These are phyloP conservation scores for Suillus plorans DNA, from an alignment of 768 basidiomycete genomes.

Conservation along the genomic window DNA sequence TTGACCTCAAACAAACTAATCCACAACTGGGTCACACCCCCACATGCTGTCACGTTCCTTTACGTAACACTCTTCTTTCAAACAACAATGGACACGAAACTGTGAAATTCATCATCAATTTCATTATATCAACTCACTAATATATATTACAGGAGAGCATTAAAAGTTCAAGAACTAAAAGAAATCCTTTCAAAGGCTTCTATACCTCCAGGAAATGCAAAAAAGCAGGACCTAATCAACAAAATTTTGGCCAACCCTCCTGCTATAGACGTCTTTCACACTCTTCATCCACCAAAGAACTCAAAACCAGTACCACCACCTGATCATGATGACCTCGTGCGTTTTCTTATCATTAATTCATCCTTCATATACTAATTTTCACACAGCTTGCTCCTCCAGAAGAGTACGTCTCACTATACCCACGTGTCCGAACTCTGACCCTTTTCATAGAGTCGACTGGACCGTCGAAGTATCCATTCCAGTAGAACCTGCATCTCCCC, in stretches of 20 bases:
- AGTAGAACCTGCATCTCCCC: conserved; percentile 12
- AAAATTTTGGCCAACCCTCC: conserved; percentile 53
- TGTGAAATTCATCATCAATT: conserved; percentile 24
- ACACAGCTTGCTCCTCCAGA: conserved; percentile 32
- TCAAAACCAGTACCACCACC: conserved; percentile 16
- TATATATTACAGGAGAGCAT: conserved; percentile 43
- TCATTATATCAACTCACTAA: conserved; percentile 3
- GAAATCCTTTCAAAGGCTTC: conserved; percentile 56
- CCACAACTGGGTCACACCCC: conserved; percentile 14
- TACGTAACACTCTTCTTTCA: conserved; percentile 20
- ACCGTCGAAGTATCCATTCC: conserved; percentile 30
- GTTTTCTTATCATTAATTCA: neutral
- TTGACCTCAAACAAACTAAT: conserved; percentile 26
- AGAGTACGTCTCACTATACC: conserved; percentile 21
- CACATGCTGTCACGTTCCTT: conserved; percentile 9
- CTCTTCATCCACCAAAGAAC: conserved; percentile 29
- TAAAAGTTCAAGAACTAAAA: conserved; percentile 73
- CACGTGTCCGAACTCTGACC: conserved; percentile 10
- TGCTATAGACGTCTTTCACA: conserved; percentile 52
- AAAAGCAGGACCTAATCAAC: conserved; percentile 66
- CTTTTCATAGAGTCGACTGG: conserved; percentile 42
- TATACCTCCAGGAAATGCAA: conserved; percentile 54
- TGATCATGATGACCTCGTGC: conserved; percentile 29
- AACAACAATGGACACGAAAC: conserved; percentile 36
- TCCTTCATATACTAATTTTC: conserved; percentile 5